Percentiles rank a stretch among this genome's conserved stretches.
These are phyloP conservation scores for Aspergillus luchuensis DNA, from an alignment of 2,329 filamentous ascomycete species.

Conservation along the genomic window DNA sequence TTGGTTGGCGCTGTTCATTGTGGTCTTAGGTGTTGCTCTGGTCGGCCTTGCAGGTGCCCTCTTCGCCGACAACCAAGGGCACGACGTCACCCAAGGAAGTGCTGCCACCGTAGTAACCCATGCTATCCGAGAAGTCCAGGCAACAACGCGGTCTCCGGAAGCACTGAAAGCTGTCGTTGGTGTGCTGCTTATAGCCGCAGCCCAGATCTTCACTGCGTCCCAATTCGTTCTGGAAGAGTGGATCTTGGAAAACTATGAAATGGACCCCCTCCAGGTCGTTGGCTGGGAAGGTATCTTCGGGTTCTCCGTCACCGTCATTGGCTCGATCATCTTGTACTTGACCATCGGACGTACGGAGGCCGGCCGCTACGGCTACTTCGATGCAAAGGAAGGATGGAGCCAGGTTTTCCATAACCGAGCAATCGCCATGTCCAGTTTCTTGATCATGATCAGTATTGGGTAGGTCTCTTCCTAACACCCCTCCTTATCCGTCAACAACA, in stretches of 20 bases:
- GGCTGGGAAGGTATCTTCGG: constrained; percentile 97
- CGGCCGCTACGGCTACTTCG: constrained; percentile 82
- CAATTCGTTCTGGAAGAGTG: constrained; percentile 97
- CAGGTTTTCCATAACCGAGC: constrained; percentile 73
- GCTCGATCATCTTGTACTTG: constrained; percentile 79
- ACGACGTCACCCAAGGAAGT: constrained; percentile 36
- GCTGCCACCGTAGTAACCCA: constrained; percentile 36
- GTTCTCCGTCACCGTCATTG: constrained; percentile 73
- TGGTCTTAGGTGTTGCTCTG: constrained; percentile 82
- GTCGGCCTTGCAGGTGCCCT: constrained; percentile 89
- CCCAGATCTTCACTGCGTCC: constrained; percentile 93
- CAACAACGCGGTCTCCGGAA: constrained; percentile 52
- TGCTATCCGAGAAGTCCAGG: constrained; percentile 45
- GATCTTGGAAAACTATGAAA: constrained; percentile 76
- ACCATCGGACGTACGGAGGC: constrained; percentile 72
- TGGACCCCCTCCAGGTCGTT: constrained; percentile 86
- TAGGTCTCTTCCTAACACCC: constrained; percentile 50
- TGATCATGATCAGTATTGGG: constrained; percentile 99
- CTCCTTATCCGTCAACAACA: background rate
- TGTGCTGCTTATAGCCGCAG: constrained; percentile 85
- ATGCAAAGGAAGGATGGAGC: constrained; percentile 80
- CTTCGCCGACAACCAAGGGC: constrained; percentile 60
- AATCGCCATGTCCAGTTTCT: constrained; percentile 74
- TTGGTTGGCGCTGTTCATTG: constrained; percentile 84
- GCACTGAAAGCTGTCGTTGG: constrained; percentile 75